Evolutionary conservation across 2,329 filamentous ascomycete species (phyloP).

Genomic region (Claviceps quebecensis): DNA sequence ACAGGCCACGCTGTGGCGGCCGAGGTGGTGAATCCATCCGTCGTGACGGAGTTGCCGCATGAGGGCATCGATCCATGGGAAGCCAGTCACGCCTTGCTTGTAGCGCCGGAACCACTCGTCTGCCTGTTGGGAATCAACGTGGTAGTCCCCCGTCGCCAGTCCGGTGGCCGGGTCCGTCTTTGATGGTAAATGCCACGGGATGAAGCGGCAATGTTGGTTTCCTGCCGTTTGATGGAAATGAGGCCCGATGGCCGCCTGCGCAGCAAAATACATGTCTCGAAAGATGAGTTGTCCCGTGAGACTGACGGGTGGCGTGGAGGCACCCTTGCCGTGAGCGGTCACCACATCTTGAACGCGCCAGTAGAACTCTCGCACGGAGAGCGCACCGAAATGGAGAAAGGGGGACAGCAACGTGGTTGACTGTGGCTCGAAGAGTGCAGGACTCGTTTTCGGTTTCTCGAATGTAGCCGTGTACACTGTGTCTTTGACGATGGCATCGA

Average conservation of each 20-base stretch:
- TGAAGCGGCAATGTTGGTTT: constrained; percentile 56
- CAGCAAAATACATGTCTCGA: constrained; percentile 72
- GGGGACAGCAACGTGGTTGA: constrained; percentile 62
- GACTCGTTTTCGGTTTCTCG: constrained; percentile 61
- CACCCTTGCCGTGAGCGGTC: constrained; percentile 37
- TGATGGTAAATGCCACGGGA: constrained; percentile 64
- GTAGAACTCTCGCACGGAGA: constrained; percentile 60
- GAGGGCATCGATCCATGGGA: constrained; percentile 68
- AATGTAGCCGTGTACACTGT: constrained; percentile 59
- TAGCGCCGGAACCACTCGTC: constrained; percentile 55
- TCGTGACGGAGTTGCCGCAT: constrained; percentile 61
- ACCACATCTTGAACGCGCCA: constrained; percentile 54
- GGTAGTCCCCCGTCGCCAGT: constrained; percentile 43
- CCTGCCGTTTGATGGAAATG: constrained; percentile 49
- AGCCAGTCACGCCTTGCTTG: constrained; percentile 56
- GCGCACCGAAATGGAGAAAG: constrained; percentile 58
- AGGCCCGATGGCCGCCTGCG: constrained; percentile 53
- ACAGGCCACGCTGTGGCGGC: constrained; percentile 63
- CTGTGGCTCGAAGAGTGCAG: constrained; percentile 58
- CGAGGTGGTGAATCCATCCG: constrained; percentile 71
- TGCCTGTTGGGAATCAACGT: constrained; percentile 47
- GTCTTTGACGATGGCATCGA: constrained; percentile 46
- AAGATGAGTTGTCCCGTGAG: constrained; percentile 62
- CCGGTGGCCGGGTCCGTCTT: constrained; percentile 32
- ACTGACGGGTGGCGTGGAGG: constrained; percentile 51